phyloP scores from a whole-genome alignment of 768 basidiomycete genomes.

The Gymnopilus dilepis region DNA sequence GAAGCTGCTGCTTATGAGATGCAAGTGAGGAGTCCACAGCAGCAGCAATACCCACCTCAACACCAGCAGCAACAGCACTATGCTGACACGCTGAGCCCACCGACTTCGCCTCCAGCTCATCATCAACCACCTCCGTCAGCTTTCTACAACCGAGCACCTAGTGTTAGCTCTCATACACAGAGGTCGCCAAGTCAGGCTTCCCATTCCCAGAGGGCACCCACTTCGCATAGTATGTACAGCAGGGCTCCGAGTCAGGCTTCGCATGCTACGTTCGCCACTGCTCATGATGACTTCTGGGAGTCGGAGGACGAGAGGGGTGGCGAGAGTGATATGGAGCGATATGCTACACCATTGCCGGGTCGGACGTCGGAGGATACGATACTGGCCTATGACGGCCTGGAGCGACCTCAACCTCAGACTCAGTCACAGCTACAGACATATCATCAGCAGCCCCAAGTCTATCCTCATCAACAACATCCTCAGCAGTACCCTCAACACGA shows the following conservation, averaged over 20 bases:
- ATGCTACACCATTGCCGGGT: not conserved
- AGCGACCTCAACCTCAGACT: constrained; percentile 9
- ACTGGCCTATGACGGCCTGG: constrained; percentile 1
- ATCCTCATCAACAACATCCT: constrained; percentile 6
- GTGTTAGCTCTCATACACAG: not conserved
- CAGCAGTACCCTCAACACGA: constrained; percentile 17
- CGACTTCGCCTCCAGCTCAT: constrained; percentile 1
- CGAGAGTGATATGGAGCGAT: constrained; percentile 8
- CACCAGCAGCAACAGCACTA: constrained; percentile 7
- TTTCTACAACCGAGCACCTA: not conserved
- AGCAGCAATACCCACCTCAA: constrained; percentile 19
- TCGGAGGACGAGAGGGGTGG: constrained; percentile 30
- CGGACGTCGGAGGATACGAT: constrained; percentile 2
- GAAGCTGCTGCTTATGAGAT: constrained; percentile 41
- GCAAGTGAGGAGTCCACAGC: constrained; percentile 39
- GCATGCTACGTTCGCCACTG: constrained; percentile 48
- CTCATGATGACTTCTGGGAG: constrained; percentile 47
- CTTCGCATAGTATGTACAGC: constrained; percentile 24
- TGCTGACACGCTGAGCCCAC: not conserved
- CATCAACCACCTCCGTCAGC: not conserved
- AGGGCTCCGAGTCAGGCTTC: constrained; percentile 44
- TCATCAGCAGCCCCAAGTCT: constrained; percentile 18
- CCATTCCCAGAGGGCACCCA: constrained; percentile 20
- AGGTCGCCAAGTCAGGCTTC: not conserved
- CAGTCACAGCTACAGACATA: constrained; percentile 11